These are phyloP conservation scores for Rheum nobile DNA, from an alignment of 148 eudicot genomes.

Conservation along the genomic window DNA sequence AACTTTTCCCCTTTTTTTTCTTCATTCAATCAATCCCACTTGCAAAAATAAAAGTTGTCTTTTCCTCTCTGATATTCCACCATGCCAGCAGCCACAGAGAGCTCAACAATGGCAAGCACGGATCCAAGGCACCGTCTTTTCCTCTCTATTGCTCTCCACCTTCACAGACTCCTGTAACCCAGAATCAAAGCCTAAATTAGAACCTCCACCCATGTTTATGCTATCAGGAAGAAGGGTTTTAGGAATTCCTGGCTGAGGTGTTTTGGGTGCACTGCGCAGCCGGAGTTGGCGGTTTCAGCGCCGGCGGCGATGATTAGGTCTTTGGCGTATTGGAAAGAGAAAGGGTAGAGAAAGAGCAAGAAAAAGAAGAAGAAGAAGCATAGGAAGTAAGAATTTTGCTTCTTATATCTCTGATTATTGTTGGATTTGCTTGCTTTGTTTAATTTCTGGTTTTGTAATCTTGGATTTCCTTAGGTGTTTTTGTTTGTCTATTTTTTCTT, in stretches of 20 bases:
- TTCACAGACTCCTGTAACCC: not conserved
- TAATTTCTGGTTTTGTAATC: not conserved
- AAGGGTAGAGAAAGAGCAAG: no score
- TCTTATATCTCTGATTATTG: no score
- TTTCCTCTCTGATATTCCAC: not conserved
- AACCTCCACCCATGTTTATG: not conserved
- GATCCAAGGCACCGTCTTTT: slow-evolving; percentile 5
- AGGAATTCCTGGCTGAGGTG: slow-evolving; percentile 42
- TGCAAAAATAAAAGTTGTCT: not conserved
- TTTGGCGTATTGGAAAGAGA: slow-evolving; percentile 57
- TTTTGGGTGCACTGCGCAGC: slow-evolving; percentile 56
- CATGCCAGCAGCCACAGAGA: not conserved
- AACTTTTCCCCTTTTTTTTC: not conserved
- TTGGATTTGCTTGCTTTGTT: no score
- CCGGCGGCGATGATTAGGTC: slow-evolving; percentile 49
- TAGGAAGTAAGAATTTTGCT: no score
- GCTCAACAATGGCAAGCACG: slow-evolving; percentile 3
- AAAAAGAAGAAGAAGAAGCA: no score
- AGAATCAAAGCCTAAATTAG: not conserved
- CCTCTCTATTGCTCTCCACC: slow-evolving; percentile 6
- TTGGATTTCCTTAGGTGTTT: no score
- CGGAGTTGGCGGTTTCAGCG: slow-evolving; percentile 56
- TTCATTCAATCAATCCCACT: not conserved
- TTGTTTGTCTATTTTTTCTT: not conserved
- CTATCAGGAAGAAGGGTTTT: slow-evolving; percentile 33